Evolutionary conservation across 306 rosid species (phyloP).

Genomic region (Gynostemma pentaphyllum): DNA sequence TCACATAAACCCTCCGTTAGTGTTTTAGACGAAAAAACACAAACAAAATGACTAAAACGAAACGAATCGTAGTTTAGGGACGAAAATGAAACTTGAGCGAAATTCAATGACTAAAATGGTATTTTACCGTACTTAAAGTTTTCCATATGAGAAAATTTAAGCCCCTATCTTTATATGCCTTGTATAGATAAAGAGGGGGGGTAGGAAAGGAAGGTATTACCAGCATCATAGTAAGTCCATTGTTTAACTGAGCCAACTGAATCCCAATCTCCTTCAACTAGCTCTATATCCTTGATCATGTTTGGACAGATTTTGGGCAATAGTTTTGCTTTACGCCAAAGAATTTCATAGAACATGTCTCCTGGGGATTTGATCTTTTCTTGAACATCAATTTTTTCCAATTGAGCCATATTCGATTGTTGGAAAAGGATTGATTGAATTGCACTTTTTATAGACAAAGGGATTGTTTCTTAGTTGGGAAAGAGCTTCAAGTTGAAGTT

Average conservation of each 20-base stretch:
- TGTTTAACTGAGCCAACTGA: constrained; percentile 17
- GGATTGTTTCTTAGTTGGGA: not conserved
- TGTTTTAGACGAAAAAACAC: no score
- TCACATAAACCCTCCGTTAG: no score
- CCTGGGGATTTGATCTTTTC: constrained; percentile 13
- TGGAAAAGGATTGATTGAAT: no score
- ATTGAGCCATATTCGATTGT: constrained; percentile 19
- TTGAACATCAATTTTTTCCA: constrained; percentile 9
- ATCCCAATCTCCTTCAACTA: constrained; percentile 15
- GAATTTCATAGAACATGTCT: constrained; percentile 9
- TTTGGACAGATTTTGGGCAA: constrained; percentile 19
- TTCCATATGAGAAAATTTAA: no score
- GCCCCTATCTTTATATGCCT: no score
- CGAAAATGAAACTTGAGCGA: no score
- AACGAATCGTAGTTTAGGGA: no score
- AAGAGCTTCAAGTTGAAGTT: not conserved
- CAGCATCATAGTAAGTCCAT: constrained; percentile 16
- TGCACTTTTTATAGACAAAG: no score
- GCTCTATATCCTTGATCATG: constrained; percentile 4
- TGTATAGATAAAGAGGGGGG: not conserved
- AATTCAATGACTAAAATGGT: no score
- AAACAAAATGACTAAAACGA: no score
- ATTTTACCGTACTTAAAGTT: no score
- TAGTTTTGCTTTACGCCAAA: constrained; percentile 10
- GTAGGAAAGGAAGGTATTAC: not conserved